Percentiles rank a stretch among this genome's conserved stretches.
These are phyloP conservation scores for Trypanosoma brucei DNA, from an alignment of 208 protist species.

Conservation along the genomic window DNA sequence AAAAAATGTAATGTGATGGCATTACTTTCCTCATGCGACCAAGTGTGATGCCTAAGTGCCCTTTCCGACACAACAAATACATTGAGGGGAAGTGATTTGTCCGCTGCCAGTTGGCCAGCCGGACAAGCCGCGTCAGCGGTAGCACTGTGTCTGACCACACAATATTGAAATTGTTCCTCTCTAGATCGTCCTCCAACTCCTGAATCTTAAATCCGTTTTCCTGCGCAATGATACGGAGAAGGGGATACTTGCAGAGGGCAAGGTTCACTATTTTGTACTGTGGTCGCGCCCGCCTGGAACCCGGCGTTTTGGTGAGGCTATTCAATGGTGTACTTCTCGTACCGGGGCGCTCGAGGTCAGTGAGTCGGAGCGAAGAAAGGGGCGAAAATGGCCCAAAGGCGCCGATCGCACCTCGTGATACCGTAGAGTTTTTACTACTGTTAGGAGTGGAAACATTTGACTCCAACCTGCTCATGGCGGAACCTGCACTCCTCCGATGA, in stretches of 20 bases:
- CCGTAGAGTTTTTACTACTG: not conserved
- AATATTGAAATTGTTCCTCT: constrained; percentile 90
- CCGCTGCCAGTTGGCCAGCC: constrained; percentile 89
- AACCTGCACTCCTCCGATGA: not conserved
- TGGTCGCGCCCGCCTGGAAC: constrained; percentile 31
- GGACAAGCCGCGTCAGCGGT: constrained; percentile 81
- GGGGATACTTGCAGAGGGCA: constrained; percentile 76
- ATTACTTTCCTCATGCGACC: constrained; percentile 72
- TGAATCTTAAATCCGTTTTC: constrained; percentile 71
- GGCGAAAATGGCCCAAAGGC: constrained; percentile 3
- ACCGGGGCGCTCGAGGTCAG: constrained; percentile 18
- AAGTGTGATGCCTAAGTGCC: constrained; percentile 89
- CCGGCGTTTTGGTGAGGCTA: not conserved
- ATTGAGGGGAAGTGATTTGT: constrained; percentile 96
- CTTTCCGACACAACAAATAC: constrained; percentile 92
- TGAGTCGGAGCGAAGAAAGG: constrained; percentile 7
- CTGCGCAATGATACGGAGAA: constrained; percentile 68
- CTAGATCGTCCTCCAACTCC: constrained; percentile 74
- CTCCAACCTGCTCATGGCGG: not conserved
- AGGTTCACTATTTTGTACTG: constrained; percentile 64
- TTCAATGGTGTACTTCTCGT: constrained; percentile 11
- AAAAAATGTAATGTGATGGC: constrained; percentile 87
- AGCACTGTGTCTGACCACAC: constrained; percentile 93
- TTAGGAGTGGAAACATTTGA: not conserved
- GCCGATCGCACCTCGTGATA: not conserved